phyloP scores from a whole-genome alignment of 2,329 filamentous ascomycete genomes.

The Atkinsonella hypoxylon region DNA sequence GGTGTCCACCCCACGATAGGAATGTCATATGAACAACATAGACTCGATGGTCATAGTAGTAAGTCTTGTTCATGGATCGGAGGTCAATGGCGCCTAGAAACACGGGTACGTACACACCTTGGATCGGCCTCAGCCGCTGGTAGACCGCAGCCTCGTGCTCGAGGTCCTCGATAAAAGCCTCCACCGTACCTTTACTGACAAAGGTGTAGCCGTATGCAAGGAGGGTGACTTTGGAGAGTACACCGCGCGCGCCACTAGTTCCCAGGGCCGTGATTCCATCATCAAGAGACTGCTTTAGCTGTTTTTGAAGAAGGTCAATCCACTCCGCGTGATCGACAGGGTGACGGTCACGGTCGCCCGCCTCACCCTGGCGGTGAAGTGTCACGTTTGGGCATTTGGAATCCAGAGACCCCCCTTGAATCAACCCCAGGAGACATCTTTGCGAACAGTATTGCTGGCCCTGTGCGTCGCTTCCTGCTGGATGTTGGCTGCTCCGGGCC shows the following conservation, averaged over 20 bases:
- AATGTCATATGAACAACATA: too few species aligned
- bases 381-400: slow-evolving; percentile 24
- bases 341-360: slow-evolving; percentile 11
- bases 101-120: slow-evolving; percentile 26
- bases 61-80: slow-evolving; percentile 16
- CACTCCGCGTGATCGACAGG: slow-evolving; percentile 17
- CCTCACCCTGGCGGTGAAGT: slow-evolving; percentile 15
- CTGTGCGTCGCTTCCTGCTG: background rate
- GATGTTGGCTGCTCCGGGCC: too few species aligned
- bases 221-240: slow-evolving; percentile 29
- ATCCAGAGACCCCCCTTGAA: slow-evolving; percentile 19
- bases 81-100: slow-evolving; percentile 27
- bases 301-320: slow-evolving; percentile 18
- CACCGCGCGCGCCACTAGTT: slow-evolving; percentile 22
- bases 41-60: slow-evolving; percentile 9
- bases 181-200: slow-evolving; percentile 27
- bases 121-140: slow-evolving; percentile 17
- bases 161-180: slow-evolving; percentile 20
- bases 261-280: slow-evolving; percentile 17
- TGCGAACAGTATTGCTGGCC: slow-evolving; percentile 23
- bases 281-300: slow-evolving; percentile 19
- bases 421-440: slow-evolving; percentile 25
- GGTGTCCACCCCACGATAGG: too few species aligned
- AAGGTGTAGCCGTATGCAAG: slow-evolving; percentile 30
- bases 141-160: slow-evolving; percentile 25